Base-by-base conservation (phyloP, 305 asterid species). In the Rubia tinctorum region DNA sequence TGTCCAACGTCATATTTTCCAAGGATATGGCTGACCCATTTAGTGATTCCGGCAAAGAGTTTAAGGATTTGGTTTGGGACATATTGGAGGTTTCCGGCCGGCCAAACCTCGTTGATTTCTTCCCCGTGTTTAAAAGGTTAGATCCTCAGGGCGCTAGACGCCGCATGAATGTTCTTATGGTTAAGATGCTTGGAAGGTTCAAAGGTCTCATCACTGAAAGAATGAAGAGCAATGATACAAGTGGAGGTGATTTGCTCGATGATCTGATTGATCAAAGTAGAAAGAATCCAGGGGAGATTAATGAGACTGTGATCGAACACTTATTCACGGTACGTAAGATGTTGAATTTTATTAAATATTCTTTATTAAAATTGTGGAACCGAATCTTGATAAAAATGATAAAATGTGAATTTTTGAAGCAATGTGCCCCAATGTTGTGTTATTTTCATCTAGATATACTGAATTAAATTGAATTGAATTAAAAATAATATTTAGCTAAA, bases 251-350 rank as follows among this genome's bases (percentile, higher is more conserved):
- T 74, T 88, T 84, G 0, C 78, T 86, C 2, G 85, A 84, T 40
- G 78, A 67, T 13, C 76, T 88, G 27, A 76, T 84, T 47, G 74
- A 78, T 58, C 68, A 70, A 62, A 71, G 73, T 13, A 77, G 74
- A 23, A 85, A 86, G 25, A 79, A 20, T 34, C 91, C 90, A 0
- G 83, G 85, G 0, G 96, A 80, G 62, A 83, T 92, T 0, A 85
- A 89, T 30, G 78, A 84, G 53, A 78, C 78, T 71, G 91, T 87
- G 74, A 90, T 92, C 55, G 83, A 87, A 70, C 92, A 84, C 71
- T 3, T 90, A 84, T 87, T 88, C 82, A 22, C 86, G 96, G 96
- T 90, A 53, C 6, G 45, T 30, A 30, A 42, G 7, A 17, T 17
- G 8, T 53, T 18, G 1, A 17, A 10, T 17, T 18, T 53, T 2